Evolutionary conservation across 163 green algal species (phyloP), one percentile per base, ranked within the genome.

Genomic region (Smithsoniella earleae): DNA sequence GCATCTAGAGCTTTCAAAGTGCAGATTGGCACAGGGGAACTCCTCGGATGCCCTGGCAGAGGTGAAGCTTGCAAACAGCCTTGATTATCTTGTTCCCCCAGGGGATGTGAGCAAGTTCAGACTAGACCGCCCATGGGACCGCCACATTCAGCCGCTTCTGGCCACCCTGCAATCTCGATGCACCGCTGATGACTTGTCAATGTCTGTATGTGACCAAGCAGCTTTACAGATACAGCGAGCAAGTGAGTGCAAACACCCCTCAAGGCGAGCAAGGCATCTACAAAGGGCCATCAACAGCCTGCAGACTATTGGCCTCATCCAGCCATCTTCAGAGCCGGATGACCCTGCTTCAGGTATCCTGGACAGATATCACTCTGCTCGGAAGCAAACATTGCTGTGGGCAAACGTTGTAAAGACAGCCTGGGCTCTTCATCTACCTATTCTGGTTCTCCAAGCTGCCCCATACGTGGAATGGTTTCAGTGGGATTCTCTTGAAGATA

Each of bases 111-210:
- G 5, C 6, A 4, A 16, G 3, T 69, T 69, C 58, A 30, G 16
- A 0, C 25, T 69, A 6, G 58, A 69, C 30, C 58, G 58, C 30
- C 58, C 58, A 16, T 69, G 58, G 58, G 58, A 69, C 58, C 58
- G 58, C 58, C 58, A 69, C 58, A 30, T 69, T 30, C 58, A 69
- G 58, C 58, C 58, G 25, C 58, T 69, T 25, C 49, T 64, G 8
- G 49, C 49, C 49, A 1, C 49, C 8, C 49, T 64, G 25, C 49
- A 27, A 25, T 6, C 49, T 6, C 49, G n/a, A n/a, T n/a, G n/a
- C n/a, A n/a, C n/a, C n/a, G n/a, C n/a, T n/a, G n/a, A n/a, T n/a
- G n/a, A n/a, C n/a, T n/a, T n/a, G n/a, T n/a, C n/a, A n/a, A n/a
- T n/a, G n/a, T n/a, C n/a, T n/a, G n/a, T n/a, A n/a, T n/a, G n/a